phyloP scores from a whole-genome alignment of 805 yeast species.

The Kodamaea kaohsiungensis region DNA sequence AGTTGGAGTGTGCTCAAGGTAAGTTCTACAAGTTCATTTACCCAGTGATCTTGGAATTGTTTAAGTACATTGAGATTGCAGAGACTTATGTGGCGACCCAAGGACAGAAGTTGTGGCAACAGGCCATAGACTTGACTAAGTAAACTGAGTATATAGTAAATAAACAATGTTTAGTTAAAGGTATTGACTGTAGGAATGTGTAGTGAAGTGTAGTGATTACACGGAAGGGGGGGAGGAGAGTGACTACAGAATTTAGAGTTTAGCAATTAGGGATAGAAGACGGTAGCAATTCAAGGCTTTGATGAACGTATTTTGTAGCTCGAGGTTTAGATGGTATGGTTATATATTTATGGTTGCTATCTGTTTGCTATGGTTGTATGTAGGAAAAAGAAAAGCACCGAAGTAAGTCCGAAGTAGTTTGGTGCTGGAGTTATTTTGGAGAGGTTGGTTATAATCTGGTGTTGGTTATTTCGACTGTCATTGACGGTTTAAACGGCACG shows the following conservation, averaged over 20 bases:
- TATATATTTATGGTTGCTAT: background rate
- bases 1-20: slow-evolving; percentile 24
- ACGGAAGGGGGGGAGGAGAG: background rate
- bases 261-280: background rate
- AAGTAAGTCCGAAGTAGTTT: background rate
- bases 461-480: too few relatives aligned
- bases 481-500: too few relatives aligned
- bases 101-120: slow-evolving; percentile 2
- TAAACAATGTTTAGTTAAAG: background rate
- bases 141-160: background rate
- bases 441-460: too few relatives aligned
- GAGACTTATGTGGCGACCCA: slow-evolving; percentile 33
- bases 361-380: background rate
- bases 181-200: background rate
- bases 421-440: too few relatives aligned
- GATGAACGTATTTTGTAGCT: background rate
- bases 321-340: background rate
- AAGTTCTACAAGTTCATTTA: slow-evolving; percentile 25
- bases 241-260: background rate
- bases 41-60: slow-evolving; percentile 34
- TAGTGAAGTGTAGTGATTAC: too few relatives aligned
- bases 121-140: background rate
- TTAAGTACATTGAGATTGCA: slow-evolving; percentile 32
- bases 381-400: background rate
- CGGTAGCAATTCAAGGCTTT: background rate